Evolutionary conservation across 1,139 yeast species (phyloP), one percentile per base, ranked within the genome.

Genomic region (Suhomyces kunorum): DNA sequence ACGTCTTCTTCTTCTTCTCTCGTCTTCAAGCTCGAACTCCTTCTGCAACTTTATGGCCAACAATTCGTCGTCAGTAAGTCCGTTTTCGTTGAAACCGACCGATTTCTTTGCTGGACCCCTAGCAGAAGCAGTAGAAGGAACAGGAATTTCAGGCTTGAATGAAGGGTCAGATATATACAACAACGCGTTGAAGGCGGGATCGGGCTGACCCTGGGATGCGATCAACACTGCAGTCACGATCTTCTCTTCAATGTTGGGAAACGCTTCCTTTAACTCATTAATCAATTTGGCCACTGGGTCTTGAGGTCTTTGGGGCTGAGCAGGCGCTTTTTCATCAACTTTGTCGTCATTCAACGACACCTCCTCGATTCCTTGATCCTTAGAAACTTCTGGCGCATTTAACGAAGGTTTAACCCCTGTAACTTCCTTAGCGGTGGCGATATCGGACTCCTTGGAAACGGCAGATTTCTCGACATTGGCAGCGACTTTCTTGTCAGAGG

Each of bases 171-270:
- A 81, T 45, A 87, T 68, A 50, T 79, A 87, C 47, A 92, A 69
- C 55, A 90, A 68, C 0, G 96, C 97, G 61, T 84, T 85, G 68
- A 90, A 90, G 0, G 97, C 95, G 0, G 87, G 82, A 52, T 88
- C 96, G 24, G 87, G 63, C 34, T 78, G 72, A 18, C 95, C 96
- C 36, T 76, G 80, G 13, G 95, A 81, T 2, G 98, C 98, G 56
- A 92, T 86, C 43, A 89, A 70, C 2, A 87, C 84, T 18, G 95
- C 90, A 35, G 83, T 79, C 48, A 88, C 72, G 48, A 81, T 76
- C 48, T 81, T 78, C 27, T 78, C 84, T 38, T 87, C 95, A 20
- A 79, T 66, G 16, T 69, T 66, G 1, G 98, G 97, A 61, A 89
- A 89, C 1, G 97, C 96, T 17, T 86, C 94, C 54, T 76, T 73